These are phyloP conservation scores for Penicillium odoratum DNA, from an alignment of 495 filamentous ascomycete genomes.

Conservation along the genomic window DNA sequence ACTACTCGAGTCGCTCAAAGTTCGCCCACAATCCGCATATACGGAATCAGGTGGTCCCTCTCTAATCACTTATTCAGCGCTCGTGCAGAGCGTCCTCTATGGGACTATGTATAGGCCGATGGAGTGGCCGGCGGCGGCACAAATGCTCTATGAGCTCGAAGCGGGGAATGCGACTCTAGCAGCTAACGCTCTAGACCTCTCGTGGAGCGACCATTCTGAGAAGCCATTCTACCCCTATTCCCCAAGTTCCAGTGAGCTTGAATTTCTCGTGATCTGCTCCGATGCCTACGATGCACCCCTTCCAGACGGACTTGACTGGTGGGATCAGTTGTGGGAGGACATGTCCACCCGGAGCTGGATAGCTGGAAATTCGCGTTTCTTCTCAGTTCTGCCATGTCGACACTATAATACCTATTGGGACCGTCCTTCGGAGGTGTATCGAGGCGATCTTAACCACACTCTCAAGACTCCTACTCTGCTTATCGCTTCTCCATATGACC, in stretches of 20 bases:
- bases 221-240: background rate
- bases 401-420: constrained; percentile 19
- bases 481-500: constrained; percentile 19
- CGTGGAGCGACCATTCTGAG: constrained; percentile 13
- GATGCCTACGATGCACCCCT: constrained; percentile 21
- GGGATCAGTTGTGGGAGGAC: constrained; percentile 13
- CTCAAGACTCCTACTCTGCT: constrained; percentile 17
- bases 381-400: constrained; percentile 16
- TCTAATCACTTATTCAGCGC: constrained; percentile 17
- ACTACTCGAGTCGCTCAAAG: constrained; percentile 14
- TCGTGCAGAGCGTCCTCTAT: constrained; percentile 15
- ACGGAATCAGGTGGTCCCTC: constrained; percentile 16
- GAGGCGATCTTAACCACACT: constrained; percentile 21
- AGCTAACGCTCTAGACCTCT: constrained; percentile 9
- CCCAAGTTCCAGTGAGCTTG: constrained; percentile 14
- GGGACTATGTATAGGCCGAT: constrained; percentile 15
- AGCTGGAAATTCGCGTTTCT: constrained; percentile 21
- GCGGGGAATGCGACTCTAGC: constrained; percentile 18
- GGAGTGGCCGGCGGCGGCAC: constrained; percentile 13
- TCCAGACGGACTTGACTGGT: constrained; percentile 21
- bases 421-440: constrained; percentile 19
- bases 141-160: constrained; percentile 21
- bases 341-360: constrained; percentile 23
- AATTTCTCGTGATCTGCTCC: constrained; percentile 18
- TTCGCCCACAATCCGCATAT: constrained; percentile 19